Evolutionary conservation across 2,329 filamentous ascomycete genomes (phyloP).

Genomic region (Colletotrichum nymphaeae): DNA sequence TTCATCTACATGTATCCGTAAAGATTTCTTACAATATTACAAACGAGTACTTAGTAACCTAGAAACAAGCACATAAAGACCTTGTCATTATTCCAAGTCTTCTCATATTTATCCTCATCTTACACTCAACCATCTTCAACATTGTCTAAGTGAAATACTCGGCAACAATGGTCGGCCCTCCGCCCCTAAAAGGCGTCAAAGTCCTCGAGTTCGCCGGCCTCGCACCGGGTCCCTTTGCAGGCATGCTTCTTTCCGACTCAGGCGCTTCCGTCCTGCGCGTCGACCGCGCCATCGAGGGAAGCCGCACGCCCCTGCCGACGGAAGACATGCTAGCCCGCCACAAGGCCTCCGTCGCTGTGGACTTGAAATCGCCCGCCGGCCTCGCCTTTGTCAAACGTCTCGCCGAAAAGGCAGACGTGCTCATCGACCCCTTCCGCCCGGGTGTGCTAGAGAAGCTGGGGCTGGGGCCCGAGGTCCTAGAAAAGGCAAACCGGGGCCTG

Average conservation of each 20-base stretch:
- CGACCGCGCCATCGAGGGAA: conserved; percentile 70
- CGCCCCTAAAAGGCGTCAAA: conserved; percentile 62
- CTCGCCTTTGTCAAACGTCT: conserved; percentile 75
- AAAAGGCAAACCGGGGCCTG: conserved; percentile 76
- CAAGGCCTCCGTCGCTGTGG: conserved; percentile 83
- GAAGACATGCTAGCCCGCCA: conserved; percentile 81
- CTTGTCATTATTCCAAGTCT: neutral
- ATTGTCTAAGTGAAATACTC: neutral
- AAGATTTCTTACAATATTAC: neutral
- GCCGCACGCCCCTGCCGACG: conserved; percentile 56
- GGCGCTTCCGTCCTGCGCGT: conserved; percentile 89
- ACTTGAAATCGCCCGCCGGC: conserved; percentile 78
- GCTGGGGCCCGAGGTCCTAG: conserved; percentile 77
- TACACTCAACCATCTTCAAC: neutral
- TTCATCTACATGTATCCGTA: neutral
- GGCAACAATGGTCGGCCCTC: conserved; percentile 48
- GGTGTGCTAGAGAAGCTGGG: conserved; percentile 89
- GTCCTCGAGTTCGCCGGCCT: conserved; percentile 71
- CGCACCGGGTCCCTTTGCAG: conserved; percentile 85
- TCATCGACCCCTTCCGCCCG: conserved; percentile 95
- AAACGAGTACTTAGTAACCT: neutral
- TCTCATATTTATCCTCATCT: neutral
- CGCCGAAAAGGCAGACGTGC: conserved; percentile 73
- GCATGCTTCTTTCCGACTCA: conserved; percentile 88
- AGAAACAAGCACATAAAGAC: neutral